Evolutionary conservation across 2,329 filamentous ascomycete species (phyloP).

Genomic region (Gliomastix tumulicola): DNA sequence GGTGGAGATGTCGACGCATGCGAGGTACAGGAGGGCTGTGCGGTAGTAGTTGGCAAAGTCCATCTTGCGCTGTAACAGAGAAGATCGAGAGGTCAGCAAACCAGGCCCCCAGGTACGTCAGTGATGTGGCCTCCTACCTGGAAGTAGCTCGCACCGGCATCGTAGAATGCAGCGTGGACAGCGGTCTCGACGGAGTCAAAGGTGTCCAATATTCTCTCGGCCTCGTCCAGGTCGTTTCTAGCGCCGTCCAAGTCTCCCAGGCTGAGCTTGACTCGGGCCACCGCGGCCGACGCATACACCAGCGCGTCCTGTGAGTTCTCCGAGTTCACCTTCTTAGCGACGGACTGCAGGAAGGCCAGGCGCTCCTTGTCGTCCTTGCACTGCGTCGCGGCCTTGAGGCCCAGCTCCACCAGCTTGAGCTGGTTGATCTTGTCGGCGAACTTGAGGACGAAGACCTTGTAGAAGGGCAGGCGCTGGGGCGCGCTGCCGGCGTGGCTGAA

Average conservation of each 20-base stretch:
- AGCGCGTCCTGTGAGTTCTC: constrained; percentile 91
- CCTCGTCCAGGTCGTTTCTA: constrained; percentile 77
- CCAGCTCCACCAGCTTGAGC: constrained; percentile 89
- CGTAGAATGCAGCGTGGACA: constrained; percentile 94
- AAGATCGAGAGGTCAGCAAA: too few relatives aligned
- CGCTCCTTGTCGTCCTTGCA: constrained; percentile 83
- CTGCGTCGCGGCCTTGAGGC: constrained; percentile 78
- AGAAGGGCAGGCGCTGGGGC: constrained; percentile 79
- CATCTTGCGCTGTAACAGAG: constrained; percentile 62
- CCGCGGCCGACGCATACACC: constrained; percentile 87
- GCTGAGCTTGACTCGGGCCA: constrained; percentile 79
- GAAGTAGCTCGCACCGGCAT: constrained; percentile 91
- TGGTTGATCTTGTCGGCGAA: constrained; percentile 99
- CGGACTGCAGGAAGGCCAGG: constrained; percentile 73
- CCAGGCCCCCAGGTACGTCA: too few relatives aligned
- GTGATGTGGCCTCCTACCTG: constrained; percentile 44
- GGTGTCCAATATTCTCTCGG: constrained; percentile 79
- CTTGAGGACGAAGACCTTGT: constrained; percentile 89
- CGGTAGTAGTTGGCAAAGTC: constrained; percentile 97
- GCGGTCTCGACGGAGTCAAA: constrained; percentile 95
- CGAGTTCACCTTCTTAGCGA: constrained; percentile 85
- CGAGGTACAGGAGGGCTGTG: constrained; percentile 94
- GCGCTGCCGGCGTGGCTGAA: constrained; percentile 79
- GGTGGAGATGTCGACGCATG: constrained; percentile 79
- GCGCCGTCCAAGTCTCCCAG: constrained; percentile 75